Conservation (phyloP, 148 eudicot genomes). For the Rhododendron ovatum region DNA sequence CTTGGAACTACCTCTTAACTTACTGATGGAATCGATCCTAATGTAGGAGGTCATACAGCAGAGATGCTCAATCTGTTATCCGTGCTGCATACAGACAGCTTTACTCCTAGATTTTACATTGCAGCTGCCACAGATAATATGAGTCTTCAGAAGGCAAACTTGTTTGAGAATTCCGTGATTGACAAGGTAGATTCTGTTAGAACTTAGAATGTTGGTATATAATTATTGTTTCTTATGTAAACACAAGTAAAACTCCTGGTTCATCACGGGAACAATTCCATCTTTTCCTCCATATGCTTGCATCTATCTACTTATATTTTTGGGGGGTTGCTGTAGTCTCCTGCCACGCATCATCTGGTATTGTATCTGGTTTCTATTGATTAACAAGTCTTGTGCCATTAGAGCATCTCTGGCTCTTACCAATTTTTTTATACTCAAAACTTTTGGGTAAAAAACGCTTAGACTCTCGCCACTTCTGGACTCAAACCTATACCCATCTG, state of each 20-base stretch:
- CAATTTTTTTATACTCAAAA: background rate
- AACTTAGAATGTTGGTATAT: background rate
- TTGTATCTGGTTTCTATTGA: background rate
- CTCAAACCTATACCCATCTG: background rate
- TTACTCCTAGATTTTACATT: constrained; percentile 68
- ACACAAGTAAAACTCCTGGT: background rate
- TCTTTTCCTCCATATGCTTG: background rate
- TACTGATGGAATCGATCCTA: constrained; percentile 10
- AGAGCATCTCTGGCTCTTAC: background rate
- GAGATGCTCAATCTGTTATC: constrained; percentile 84
- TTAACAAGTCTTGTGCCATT: background rate
- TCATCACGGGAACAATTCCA: background rate
- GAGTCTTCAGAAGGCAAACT: constrained; percentile 89
- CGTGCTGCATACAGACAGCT: constrained; percentile 53
- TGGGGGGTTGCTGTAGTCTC: background rate
- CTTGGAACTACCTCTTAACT: background rate
- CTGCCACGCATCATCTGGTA: background rate
- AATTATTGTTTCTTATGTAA: background rate
- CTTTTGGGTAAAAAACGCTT: background rate
- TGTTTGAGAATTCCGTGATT: constrained; percentile 51
- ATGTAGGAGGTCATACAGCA: constrained; percentile 91
- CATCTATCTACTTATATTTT: background rate
- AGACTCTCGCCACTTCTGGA: background rate
- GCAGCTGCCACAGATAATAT: constrained; percentile 94
- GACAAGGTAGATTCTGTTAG: constrained; percentile 35